Evolutionary conservation across 2,329 filamentous ascomycete genomes (phyloP).

Genomic region (Aspergillus chevalieri): DNA sequence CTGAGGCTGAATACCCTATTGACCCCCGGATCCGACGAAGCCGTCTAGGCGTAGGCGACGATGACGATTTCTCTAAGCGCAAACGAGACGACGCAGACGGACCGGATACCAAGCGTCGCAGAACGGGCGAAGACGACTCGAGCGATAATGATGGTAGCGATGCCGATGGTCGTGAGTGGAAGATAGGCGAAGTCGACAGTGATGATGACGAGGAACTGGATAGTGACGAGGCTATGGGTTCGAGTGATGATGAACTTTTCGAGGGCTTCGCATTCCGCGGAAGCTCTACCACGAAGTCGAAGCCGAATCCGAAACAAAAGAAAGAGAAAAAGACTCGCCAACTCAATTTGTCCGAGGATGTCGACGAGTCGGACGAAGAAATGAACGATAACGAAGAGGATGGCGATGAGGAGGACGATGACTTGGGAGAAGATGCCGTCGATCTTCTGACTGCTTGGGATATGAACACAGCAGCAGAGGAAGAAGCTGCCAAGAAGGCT

Average conservation of each 20-base stretch:
- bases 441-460: constrained; percentile 59
- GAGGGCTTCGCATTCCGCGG: constrained; percentile 67
- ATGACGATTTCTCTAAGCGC: constrained; percentile 34
- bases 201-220: constrained; percentile 65
- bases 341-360: constrained; percentile 34
- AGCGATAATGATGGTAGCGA: constrained; percentile 71
- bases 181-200: constrained; percentile 62
- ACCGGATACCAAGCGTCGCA: constrained; percentile 42
- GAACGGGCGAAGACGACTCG: constrained; percentile 37
- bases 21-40: constrained; percentile 49
- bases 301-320: constrained; percentile 26
- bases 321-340: constrained; percentile 26
- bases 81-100: constrained; percentile 35
- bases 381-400: constrained; percentile 32
- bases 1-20: constrained; percentile 52
- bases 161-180: constrained; percentile 81
- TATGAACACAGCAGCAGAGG: constrained; percentile 40
- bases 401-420: constrained; percentile 53
- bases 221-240: constrained; percentile 77
- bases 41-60: constrained; percentile 54
- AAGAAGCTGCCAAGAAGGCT: constrained; percentile 33
- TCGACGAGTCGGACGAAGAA: constrained; percentile 45
- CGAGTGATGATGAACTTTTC: constrained; percentile 80
- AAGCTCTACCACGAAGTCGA: constrained; percentile 41
- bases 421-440: constrained; percentile 58